Evolutionary conservation across 106 monocot genomes (phyloP).

Genomic region (Phalaenopsis aphrodite): DNA sequence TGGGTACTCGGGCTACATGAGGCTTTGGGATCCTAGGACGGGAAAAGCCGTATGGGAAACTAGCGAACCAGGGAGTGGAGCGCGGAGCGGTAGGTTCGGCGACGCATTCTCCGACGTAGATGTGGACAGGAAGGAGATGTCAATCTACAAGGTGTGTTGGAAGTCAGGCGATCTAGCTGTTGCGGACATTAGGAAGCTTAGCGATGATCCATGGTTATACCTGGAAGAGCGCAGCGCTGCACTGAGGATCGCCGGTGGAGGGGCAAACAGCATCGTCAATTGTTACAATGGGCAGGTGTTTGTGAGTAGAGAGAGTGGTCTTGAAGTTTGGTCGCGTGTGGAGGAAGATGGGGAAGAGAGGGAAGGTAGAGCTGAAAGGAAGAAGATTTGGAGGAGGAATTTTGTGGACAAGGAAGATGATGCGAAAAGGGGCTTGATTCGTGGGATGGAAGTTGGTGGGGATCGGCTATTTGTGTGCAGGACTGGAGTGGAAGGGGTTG

Average conservation of each 20-base stretch:
- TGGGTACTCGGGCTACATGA: slow-evolving; percentile 93
- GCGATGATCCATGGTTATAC: slow-evolving; percentile 85
- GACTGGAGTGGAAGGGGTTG: slow-evolving; percentile 67
- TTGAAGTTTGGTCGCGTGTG: slow-evolving; percentile 81
- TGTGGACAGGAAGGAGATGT: slow-evolving; percentile 37
- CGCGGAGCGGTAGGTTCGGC: slow-evolving; percentile 57
- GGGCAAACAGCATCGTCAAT: slow-evolving; percentile 42
- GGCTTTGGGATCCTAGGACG: slow-evolving; percentile 79
- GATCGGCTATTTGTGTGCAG: slow-evolving; percentile 71
- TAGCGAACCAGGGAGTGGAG: slow-evolving; percentile 67
- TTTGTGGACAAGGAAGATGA: slow-evolving; percentile 65
- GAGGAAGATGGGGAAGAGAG: slow-evolving; percentile 10
- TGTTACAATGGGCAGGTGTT: slow-evolving; percentile 79
- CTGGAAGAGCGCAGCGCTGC: slow-evolving; percentile 40
- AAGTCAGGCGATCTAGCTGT: slow-evolving; percentile 80
- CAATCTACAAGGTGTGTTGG: slow-evolving; percentile 85
- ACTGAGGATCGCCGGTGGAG: slow-evolving; percentile 19
- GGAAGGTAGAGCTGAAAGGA: neutral
- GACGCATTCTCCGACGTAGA: slow-evolving; percentile 79
- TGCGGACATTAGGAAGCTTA: slow-evolving; percentile 71
- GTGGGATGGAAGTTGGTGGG: slow-evolving; percentile 77
- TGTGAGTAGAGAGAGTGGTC: slow-evolving; percentile 43
- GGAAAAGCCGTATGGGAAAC: slow-evolving; percentile 83
- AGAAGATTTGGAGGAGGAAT: slow-evolving; percentile 35
- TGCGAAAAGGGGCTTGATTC: slow-evolving; percentile 38